Conservation (phyloP, 495 filamentous ascomycete genomes). For the Penicillium turbatum region DNA sequence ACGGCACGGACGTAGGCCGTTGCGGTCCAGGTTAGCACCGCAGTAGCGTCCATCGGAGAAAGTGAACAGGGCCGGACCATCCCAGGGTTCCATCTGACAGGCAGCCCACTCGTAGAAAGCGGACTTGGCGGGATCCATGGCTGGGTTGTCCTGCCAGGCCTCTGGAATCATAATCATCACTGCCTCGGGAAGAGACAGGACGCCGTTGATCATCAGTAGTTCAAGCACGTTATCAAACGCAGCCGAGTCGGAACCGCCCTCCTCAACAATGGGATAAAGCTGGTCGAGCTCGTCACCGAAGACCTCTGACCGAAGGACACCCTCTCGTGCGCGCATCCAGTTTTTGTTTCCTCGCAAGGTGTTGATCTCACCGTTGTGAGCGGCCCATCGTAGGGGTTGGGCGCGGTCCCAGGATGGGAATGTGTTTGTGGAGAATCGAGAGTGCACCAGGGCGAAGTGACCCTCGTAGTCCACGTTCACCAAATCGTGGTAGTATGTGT, state of each 20-base stretch:
- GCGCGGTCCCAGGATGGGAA: constrained; percentile 99
- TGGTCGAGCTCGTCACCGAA: constrained; percentile 90
- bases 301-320: constrained; percentile 86
- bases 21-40: constrained; percentile 97
- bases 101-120: constrained; percentile 99
- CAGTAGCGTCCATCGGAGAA: constrained; percentile 98
- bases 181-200: constrained; percentile 93
- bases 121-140: constrained; percentile 92
- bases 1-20: constrained; percentile 92
- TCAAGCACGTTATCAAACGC: constrained; percentile 98
- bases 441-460: constrained; percentile 96
- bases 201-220: constrained; percentile 91
- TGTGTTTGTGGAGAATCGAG: constrained; percentile 97
- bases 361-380: constrained; percentile 99
- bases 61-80: constrained; percentile 95
- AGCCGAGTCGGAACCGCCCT: constrained; percentile 95
- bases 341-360: constrained; percentile 99
- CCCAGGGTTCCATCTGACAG: constrained; percentile 99
- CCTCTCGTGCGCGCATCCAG: constrained; percentile 98
- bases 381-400: constrained; percentile 93
- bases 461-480: constrained; percentile 97
- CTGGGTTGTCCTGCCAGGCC: constrained; percentile 92
- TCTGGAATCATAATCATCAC: constrained; percentile 99
- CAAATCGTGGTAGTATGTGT: constrained; percentile 97
- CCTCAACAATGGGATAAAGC: constrained; percentile 94